These are phyloP conservation scores for Dactylellina sp. DNA, from an alignment of 2,329 filamentous ascomycete species.

Conservation along the genomic window DNA sequence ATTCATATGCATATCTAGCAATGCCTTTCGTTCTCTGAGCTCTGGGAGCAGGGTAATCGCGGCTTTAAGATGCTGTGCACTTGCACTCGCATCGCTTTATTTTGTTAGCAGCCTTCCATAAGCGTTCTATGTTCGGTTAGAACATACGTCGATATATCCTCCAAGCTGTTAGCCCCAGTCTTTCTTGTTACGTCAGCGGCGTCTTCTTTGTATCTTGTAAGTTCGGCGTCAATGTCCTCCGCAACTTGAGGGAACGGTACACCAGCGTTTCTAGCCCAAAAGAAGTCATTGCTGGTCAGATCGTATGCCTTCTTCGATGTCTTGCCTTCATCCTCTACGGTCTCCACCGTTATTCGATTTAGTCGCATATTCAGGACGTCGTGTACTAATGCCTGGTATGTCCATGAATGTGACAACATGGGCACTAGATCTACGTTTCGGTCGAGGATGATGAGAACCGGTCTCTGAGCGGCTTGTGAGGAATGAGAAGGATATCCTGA, in stretches of 20 bases:
- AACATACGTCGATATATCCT: slow-evolving; percentile 74
- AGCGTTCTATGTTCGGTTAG: not conserved
- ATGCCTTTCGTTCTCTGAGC: slow-evolving; percentile 88
- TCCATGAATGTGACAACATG: slow-evolving; percentile 98
- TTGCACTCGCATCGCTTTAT: slow-evolving; percentile 81
- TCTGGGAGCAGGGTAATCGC: slow-evolving; percentile 94
- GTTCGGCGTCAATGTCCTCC: slow-evolving; percentile 92
- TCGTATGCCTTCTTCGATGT: slow-evolving; percentile 87
- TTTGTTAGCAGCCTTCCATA: slow-evolving; percentile 45
- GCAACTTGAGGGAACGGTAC: slow-evolving; percentile 94
- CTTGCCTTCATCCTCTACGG: slow-evolving; percentile 80
- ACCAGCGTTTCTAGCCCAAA: slow-evolving; percentile 93
- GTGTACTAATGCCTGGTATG: slow-evolving; percentile 67
- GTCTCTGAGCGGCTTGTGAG: slow-evolving; percentile 77
- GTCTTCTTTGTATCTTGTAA: slow-evolving; percentile 95
- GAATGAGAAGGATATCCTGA: slow-evolving; percentile 70
- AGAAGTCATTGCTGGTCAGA: slow-evolving; percentile 88
- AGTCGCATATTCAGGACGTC: slow-evolving; percentile 82
- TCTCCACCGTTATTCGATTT: slow-evolving; percentile 93
- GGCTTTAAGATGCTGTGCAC: slow-evolving; percentile 92
- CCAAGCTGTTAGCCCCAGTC: slow-evolving; percentile 89
- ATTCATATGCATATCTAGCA: slow-evolving; percentile 99
- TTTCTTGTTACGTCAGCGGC: slow-evolving; percentile 94
- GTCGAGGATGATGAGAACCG: slow-evolving; percentile 92
- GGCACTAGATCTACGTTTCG: slow-evolving; percentile 95